A percentile compares a stretch with the other conserved stretches of the same genome.
Evolutionary conservation across 2,329 filamentous ascomycete genomes (phyloP).

Genomic region (Truncatella angustata): DNA sequence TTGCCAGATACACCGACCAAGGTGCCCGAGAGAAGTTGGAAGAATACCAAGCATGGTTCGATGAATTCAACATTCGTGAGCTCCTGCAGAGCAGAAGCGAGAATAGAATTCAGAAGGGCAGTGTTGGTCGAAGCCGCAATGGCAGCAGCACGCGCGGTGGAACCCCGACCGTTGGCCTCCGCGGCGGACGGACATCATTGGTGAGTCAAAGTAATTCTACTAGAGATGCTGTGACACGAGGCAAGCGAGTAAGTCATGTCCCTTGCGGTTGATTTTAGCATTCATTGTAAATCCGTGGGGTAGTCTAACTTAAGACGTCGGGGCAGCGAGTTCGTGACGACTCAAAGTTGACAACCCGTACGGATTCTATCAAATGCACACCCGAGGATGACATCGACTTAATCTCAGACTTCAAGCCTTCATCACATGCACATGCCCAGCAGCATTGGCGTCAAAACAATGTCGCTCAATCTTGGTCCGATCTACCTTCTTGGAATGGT

Average conservation of each 20-base stretch:
- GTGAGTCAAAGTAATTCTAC: neutral
- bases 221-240: neutral
- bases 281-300: neutral
- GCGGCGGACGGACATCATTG: neutral
- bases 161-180: neutral
- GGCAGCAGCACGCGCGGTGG: conserved; percentile 17
- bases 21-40: conserved; percentile 61
- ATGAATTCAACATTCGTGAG: conserved; percentile 64
- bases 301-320: neutral
- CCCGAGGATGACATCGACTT: conserved; percentile 1
- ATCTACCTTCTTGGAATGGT: neutral
- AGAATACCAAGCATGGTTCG: conserved; percentile 77
- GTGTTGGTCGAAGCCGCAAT: conserved; percentile 20
- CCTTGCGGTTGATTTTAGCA: neutral
- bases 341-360: neutral
- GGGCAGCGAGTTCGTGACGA: neutral
- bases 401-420: neutral
- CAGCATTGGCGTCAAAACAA: neutral
- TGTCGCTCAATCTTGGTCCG: neutral
- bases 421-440: neutral
- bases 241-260: conserved; percentile 7
- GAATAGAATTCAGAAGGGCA: conserved; percentile 56
- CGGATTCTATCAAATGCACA: neutral
- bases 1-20: conserved; percentile 67
- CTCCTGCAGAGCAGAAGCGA: conserved; percentile 76